Evolutionary conservation across 202 grass and related monocot genomes (phyloP).

Genomic region (Bolboschoenoplectus hybrid): DNA sequence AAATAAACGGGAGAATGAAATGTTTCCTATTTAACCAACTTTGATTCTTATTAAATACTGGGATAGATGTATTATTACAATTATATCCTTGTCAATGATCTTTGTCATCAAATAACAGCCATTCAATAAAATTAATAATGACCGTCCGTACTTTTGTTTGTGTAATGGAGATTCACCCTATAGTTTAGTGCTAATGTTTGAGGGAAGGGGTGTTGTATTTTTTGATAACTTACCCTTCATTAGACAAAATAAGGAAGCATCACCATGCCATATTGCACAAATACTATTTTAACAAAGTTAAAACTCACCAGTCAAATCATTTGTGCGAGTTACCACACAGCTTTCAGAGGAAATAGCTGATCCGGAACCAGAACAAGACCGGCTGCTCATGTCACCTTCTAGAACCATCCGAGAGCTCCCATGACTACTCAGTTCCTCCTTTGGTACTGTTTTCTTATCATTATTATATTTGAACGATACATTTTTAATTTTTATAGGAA

Average conservation of each 20-base stretch:
- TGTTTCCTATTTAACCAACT: background rate
- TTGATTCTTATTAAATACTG: background rate
- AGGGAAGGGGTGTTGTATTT: background rate
- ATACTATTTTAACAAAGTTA: background rate
- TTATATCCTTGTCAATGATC: constrained; percentile 3
- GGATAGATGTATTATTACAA: background rate
- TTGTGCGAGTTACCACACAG: constrained; percentile 41
- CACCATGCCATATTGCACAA: background rate
- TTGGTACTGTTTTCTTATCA: constrained; percentile 43
- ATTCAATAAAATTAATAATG: background rate
- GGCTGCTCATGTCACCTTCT: constrained; percentile 41
- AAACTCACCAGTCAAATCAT: constrained; percentile 42
- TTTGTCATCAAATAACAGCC: background rate
- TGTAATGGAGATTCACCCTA: background rate
- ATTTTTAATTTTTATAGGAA: constrained; percentile 39
- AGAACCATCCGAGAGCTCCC: constrained; percentile 41
- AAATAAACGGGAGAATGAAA: background rate
- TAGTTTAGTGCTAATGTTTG: background rate
- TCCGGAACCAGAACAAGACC: constrained; percentile 45
- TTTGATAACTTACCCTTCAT: background rate
- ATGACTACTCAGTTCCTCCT: constrained; percentile 36
- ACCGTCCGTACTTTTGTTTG: background rate
- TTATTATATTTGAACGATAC: constrained; percentile 40
- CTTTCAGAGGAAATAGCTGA: constrained; percentile 45
- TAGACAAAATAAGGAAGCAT: background rate